Percentiles rank a stretch among this genome's conserved stretches.
These are phyloP conservation scores for Fonsecaea erecta DNA, from an alignment of 2,329 filamentous ascomycete species.

Conservation along the genomic window DNA sequence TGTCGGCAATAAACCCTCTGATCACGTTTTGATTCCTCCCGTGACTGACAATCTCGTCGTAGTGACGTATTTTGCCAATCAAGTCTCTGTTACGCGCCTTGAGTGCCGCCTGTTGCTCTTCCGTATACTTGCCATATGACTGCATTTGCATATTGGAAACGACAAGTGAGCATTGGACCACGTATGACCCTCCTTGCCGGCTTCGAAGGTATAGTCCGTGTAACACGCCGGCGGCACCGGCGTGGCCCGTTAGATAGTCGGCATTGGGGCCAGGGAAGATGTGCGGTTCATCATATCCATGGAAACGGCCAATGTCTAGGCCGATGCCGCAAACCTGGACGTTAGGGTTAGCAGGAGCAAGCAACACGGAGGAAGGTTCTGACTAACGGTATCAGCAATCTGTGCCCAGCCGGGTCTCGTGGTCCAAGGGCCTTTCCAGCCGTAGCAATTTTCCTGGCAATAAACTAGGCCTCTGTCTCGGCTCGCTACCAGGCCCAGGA, in stretches of 20 bases:
- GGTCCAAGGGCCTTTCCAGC: constrained; percentile 49
- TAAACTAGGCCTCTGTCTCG: constrained; percentile 53
- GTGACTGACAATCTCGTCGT: constrained; percentile 26
- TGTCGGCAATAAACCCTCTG: constrained; percentile 17
- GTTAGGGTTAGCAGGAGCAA: not conserved
- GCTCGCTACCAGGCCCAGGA: constrained; percentile 47
- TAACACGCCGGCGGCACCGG: constrained; percentile 8
- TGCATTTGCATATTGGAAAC: constrained; percentile 23
- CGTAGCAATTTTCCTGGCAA: constrained; percentile 57
- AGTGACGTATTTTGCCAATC: constrained; percentile 21
- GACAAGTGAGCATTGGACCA: constrained; percentile 15
- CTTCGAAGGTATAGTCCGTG: constrained; percentile 2
- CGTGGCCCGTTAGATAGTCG: constrained; percentile 21
- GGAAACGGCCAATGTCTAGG: constrained; percentile 43
- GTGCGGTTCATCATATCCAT: constrained; percentile 38
- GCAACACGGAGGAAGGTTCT: not conserved
- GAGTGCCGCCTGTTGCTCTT: constrained; percentile 9
- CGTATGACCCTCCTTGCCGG: constrained; percentile 28
- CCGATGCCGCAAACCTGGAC: constrained; percentile 12
- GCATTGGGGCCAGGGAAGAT: constrained; percentile 20
- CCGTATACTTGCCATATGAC: constrained; percentile 17
- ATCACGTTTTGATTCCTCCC: constrained; percentile 18
- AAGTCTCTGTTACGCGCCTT: constrained; percentile 21
- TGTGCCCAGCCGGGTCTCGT: constrained; percentile 57
- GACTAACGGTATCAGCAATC: constrained; percentile 60